Evolutionary conservation across 1,284 basidiomycete genomes (phyloP).

Genomic region (Ganoderma multipileum): DNA sequence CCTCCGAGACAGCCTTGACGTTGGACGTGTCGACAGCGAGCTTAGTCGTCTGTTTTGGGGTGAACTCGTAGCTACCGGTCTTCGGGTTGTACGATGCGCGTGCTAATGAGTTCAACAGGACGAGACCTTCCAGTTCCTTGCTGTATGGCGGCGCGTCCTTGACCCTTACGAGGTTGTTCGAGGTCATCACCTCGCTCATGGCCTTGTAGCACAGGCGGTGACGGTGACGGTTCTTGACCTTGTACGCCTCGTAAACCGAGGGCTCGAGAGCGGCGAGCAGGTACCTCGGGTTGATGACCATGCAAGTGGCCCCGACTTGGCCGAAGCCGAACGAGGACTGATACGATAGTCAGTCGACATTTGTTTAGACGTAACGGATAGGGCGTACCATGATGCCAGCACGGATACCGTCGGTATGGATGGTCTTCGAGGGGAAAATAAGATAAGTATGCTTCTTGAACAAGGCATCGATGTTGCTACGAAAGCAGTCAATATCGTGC

Average conservation of each 20-base stretch:
- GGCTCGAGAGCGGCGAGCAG: conserved; percentile 86
- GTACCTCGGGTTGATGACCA: conserved; percentile 92
- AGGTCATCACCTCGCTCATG: conserved; percentile 95
- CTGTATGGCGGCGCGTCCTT: conserved; percentile 95
- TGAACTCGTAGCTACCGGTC: conserved; percentile 86
- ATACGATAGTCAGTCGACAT: conserved; percentile 20
- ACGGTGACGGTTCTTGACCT: conserved; percentile 70
- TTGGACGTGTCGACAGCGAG: conserved; percentile 70
- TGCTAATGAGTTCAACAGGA: conserved; percentile 94
- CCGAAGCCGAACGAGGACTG: conserved; percentile 98
- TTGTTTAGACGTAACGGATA: background rate
- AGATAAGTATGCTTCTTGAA: conserved; percentile 92
- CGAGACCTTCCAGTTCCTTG: conserved; percentile 86
- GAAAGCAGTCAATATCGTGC: conserved; percentile 28
- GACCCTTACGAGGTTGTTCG: conserved; percentile 92
- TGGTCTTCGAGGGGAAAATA: conserved; percentile 97
- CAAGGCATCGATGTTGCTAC: conserved; percentile 90
- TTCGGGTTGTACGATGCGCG: conserved; percentile 85
- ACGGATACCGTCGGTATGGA: conserved; percentile 92
- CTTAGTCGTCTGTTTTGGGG: conserved; percentile 63
- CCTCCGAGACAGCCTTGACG: conserved; percentile 64
- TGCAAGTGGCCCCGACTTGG: conserved; percentile 94
- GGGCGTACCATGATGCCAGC: conserved; percentile 83
- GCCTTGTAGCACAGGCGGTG: conserved; percentile 87
- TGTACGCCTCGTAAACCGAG: conserved; percentile 79